These are phyloP conservation scores for Colletotrichum sp. DNA, from an alignment of 2,329 filamentous ascomycete genomes.

Conservation along the genomic window DNA sequence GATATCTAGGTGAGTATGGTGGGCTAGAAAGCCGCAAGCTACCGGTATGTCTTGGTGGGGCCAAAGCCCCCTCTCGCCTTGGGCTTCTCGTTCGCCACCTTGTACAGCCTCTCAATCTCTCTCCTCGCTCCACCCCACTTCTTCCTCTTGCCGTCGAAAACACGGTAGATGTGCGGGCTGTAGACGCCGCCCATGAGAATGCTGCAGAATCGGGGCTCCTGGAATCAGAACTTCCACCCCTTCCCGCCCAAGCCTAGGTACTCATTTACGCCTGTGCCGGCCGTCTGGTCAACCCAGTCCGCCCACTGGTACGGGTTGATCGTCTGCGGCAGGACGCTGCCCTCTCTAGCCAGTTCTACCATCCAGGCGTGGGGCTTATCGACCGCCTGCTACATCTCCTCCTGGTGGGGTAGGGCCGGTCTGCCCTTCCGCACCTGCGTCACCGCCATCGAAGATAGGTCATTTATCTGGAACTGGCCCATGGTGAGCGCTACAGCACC, in stretches of 20 bases:
- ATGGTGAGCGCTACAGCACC: slow-evolving; percentile 24
- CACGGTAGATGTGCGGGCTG: too few species aligned
- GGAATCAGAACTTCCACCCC: slow-evolving; percentile 45
- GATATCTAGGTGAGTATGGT: neutral
- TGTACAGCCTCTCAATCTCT: neutral
- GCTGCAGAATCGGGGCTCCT: slow-evolving; percentile 38
- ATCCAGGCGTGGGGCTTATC: too few species aligned
- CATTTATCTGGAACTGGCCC: slow-evolving; percentile 34
- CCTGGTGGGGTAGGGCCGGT: slow-evolving; percentile 26
- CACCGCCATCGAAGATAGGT: slow-evolving; percentile 41
- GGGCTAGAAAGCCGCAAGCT: neutral
- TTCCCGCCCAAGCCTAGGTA: slow-evolving; percentile 42
- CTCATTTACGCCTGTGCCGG: slow-evolving; percentile 42
- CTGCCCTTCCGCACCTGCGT: slow-evolving; percentile 37
- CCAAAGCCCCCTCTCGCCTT: too few species aligned
- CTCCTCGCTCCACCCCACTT: slow-evolving; percentile 40
- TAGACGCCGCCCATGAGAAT: slow-evolving; percentile 42
- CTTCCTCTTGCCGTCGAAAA: slow-evolving; percentile 41
- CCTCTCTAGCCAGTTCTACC: too few species aligned
- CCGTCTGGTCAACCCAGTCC: slow-evolving; percentile 38
- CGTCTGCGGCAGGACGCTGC: slow-evolving; percentile 17
- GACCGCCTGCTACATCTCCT: slow-evolving; percentile 29
- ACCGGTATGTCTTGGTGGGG: neutral
- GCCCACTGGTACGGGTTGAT: slow-evolving; percentile 33
- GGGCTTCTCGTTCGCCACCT: neutral